These are phyloP conservation scores for Tetrahymena elliotti DNA, from an alignment of 73 alveolate species.

Conservation along the genomic window DNA sequence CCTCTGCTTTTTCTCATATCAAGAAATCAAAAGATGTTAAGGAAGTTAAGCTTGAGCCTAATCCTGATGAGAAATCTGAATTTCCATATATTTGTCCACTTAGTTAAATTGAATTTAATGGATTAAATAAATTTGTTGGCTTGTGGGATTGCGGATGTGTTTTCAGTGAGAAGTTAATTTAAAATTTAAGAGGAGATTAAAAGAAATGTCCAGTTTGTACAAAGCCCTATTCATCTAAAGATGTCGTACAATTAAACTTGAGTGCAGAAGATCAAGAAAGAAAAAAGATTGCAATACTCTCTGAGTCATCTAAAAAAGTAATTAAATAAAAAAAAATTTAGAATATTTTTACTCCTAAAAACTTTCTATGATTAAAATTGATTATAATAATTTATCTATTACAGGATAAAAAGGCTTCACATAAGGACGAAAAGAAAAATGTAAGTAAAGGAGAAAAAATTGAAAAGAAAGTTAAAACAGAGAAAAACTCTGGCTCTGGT, in stretches of 20 bases:
- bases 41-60: conserved; percentile 48
- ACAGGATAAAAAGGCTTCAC: background rate
- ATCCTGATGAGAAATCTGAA: conserved; percentile 48
- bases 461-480: conserved; percentile 26
- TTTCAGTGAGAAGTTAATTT: conserved; percentile 52
- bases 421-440: conserved; percentile 48
- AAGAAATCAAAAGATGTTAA: conserved; percentile 67
- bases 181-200: conserved; percentile 53
- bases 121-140: conserved; percentile 54
- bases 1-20: conserved; percentile 67
- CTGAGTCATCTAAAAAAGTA: background rate
- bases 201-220: conserved; percentile 31
- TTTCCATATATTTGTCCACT: conserved; percentile 52
- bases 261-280: conserved; percentile 34
- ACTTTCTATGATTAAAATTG: background rate
- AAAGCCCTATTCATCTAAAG: conserved; percentile 3
- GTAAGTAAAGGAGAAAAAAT: conserved; percentile 37
- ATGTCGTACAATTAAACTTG: conserved; percentile 19
- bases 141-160: conserved; percentile 88
- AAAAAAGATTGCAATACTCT: conserved; percentile 7
- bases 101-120: conserved; percentile 68
- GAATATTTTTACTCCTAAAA: background rate
- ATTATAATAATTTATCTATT: background rate
- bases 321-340: background rate
- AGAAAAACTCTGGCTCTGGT: background rate